These are phyloP conservation scores for Cercospora sp. DNA, from an alignment of 2,329 filamentous ascomycete genomes.

Conservation along the genomic window DNA sequence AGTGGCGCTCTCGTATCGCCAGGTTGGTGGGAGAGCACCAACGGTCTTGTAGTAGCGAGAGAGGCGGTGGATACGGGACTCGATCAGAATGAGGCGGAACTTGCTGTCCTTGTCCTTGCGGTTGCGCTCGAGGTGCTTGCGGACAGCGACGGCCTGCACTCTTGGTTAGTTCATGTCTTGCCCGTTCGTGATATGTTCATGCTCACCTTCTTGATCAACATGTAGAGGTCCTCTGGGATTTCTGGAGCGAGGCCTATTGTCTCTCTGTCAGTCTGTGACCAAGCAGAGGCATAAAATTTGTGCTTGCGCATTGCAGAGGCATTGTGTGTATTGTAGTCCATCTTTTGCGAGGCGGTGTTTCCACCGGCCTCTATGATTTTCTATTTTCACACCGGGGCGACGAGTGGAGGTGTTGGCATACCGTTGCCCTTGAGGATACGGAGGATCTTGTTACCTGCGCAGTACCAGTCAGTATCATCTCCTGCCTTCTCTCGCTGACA, in stretches of 20 bases:
- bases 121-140: constrained; percentile 99
- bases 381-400: constrained; percentile 47
- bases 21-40: constrained; percentile 80
- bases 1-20: constrained; percentile 98
- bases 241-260: constrained; percentile 93
- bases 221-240: constrained; percentile 99
- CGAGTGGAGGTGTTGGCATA: constrained; percentile 57
- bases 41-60: constrained; percentile 99
- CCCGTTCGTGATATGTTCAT: not conserved
- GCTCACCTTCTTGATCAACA: constrained; percentile 98
- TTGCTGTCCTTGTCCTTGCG: constrained; percentile 99
- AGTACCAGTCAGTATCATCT: constrained; percentile 20
- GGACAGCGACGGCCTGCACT: constrained; percentile 84
- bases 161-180: not conserved
- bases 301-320: constrained; percentile 24
- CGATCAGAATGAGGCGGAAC: constrained; percentile 99
- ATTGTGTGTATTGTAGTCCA: constrained; percentile 25
- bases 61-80: constrained; percentile 99
- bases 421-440: constrained; percentile 96
- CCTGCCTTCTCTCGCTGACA: not conserved
- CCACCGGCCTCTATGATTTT: constrained; percentile 17
- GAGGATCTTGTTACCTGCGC: constrained; percentile 95
- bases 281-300: constrained; percentile 45
- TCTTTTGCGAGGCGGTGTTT: constrained; percentile 32
- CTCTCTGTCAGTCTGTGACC: constrained; percentile 48